Percentiles rank a stretch among this genome's conserved stretches.
Conservation (phyloP, 2,329 filamentous ascomycete species). For the Sclerotinia minor region DNA sequence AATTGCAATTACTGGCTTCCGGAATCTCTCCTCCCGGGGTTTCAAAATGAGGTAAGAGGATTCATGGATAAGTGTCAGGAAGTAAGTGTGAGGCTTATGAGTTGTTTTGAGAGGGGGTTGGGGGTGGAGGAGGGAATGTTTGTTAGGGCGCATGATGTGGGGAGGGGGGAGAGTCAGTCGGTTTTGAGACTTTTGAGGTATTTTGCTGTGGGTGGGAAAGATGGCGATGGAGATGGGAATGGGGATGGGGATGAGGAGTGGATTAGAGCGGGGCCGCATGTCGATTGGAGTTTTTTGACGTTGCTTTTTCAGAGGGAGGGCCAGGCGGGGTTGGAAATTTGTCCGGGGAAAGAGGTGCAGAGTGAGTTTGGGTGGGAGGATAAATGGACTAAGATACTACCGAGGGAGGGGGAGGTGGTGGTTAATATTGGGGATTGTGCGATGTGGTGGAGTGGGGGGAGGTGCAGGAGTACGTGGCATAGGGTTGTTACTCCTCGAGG, state of each 20-base stretch:
- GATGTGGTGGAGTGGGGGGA: conserved; percentile 67
- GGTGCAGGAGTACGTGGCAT: conserved; percentile 67
- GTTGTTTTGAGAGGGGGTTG: conserved; percentile 55
- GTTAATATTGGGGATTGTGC: conserved; percentile 67
- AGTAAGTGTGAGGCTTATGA: conserved; percentile 55
- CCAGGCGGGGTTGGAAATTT: conserved; percentile 64
- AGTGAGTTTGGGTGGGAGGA: conserved; percentile 61
- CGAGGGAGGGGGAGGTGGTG: conserved; percentile 54
- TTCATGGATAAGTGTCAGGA: conserved; percentile 43
- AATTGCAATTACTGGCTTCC: conserved; percentile 38
- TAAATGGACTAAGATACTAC: conserved; percentile 63
- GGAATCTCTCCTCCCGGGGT: conserved; percentile 46
- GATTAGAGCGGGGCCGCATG: conserved; percentile 62
- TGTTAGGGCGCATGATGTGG: conserved; percentile 52
- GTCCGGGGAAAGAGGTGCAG: conserved; percentile 60
- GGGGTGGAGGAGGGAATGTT: conserved; percentile 57
- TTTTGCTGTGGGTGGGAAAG: conserved; percentile 46
- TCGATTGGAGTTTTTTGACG: conserved; percentile 64
- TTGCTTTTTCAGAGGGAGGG: conserved; percentile 62
- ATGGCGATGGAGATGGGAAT: no score
- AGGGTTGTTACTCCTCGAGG: conserved; percentile 46
- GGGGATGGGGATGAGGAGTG: conserved; percentile 45
- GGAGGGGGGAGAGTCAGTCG: conserved; percentile 51
- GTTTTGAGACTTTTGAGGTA: conserved; percentile 60
- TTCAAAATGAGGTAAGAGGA: conserved; percentile 48